Conservation (phyloP, 2,329 filamentous ascomycete genomes). For the Fusarium sp. region DNA sequence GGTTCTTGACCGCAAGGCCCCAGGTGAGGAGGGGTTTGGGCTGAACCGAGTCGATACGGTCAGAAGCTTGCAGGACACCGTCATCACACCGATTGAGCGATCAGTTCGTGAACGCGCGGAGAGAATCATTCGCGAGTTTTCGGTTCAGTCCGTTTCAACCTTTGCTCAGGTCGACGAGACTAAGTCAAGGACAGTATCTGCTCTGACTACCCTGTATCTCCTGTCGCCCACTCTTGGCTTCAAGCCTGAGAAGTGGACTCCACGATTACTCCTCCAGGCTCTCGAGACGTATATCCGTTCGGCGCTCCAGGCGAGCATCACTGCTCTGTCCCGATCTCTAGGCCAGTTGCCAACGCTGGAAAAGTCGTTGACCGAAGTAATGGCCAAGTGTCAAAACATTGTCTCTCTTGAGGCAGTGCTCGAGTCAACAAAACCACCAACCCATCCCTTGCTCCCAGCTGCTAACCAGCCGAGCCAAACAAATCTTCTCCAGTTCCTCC, state of each 20-base stretch:
- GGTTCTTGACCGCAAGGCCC: slow-evolving; percentile 74
- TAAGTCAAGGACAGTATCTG: slow-evolving; percentile 78
- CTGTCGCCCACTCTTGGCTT: slow-evolving; percentile 75
- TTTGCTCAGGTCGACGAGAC: slow-evolving; percentile 79
- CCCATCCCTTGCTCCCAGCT: slow-evolving; percentile 72
- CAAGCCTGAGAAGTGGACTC: slow-evolving; percentile 69
- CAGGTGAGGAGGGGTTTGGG: slow-evolving; percentile 80
- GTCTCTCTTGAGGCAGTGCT: slow-evolving; percentile 88
- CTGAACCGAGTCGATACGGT: slow-evolving; percentile 81
- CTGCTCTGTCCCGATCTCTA: slow-evolving; percentile 79
- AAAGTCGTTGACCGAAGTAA: slow-evolving; percentile 83
- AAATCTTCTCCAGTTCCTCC: slow-evolving; percentile 77
- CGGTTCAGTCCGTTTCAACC: slow-evolving; percentile 69
- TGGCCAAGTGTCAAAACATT: slow-evolving; percentile 88
- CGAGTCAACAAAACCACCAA: slow-evolving; percentile 73
- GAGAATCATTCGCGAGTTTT: slow-evolving; percentile 86
- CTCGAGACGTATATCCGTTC: slow-evolving; percentile 87
- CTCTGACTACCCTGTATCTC: slow-evolving; percentile 81
- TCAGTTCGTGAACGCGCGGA: slow-evolving; percentile 80
- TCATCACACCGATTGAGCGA: slow-evolving; percentile 79
- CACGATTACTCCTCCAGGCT: slow-evolving; percentile 78
- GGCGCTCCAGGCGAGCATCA: slow-evolving; percentile 81
- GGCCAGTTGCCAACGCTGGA: slow-evolving; percentile 86
- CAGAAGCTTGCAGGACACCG: slow-evolving; percentile 74
- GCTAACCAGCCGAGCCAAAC: slow-evolving; percentile 49